phyloP scores from a whole-genome alignment of 805 yeast genomes.

The Kregervanrija pseudodelftensis region DNA sequence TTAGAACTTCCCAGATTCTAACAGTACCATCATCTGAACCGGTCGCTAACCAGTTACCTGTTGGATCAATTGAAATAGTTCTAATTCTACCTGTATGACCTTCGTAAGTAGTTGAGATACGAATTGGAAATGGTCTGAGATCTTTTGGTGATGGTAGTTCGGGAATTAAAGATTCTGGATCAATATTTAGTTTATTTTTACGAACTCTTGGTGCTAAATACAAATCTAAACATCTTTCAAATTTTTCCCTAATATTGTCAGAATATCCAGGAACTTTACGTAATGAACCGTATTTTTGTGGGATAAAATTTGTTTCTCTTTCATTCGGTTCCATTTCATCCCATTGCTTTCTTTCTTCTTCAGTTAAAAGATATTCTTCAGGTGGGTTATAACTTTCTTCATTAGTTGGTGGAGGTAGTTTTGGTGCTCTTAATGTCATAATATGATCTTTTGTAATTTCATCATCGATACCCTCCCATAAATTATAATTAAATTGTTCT shows the following conservation, averaged over 20 bases:
- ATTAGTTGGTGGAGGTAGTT: slow-evolving; percentile 89
- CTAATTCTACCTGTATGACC: slow-evolving; percentile 86
- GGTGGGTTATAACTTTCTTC: slow-evolving; percentile 98
- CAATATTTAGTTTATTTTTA: slow-evolving; percentile 82
- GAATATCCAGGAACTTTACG: slow-evolving; percentile 92
- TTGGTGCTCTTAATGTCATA: slow-evolving; percentile 93
- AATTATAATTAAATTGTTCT: slow-evolving; percentile 48
- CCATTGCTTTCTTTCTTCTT: slow-evolving; percentile 72
- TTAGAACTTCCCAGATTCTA: slow-evolving; percentile 91
- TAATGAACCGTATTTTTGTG: slow-evolving; percentile 73
- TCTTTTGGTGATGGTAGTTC: slow-evolving; percentile 96
- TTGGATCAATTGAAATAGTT: slow-evolving; percentile 75
- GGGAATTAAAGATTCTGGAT: slow-evolving; percentile 93
- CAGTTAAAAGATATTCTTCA: slow-evolving; percentile 78
- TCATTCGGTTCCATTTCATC: slow-evolving; percentile 64
- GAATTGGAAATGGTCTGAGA: slow-evolving; percentile 92
- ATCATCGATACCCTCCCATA: slow-evolving; percentile 69
- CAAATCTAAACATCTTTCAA: slow-evolving; percentile 89
- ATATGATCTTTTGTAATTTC: slow-evolving; percentile 61
- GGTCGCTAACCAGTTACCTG: slow-evolving; percentile 93
- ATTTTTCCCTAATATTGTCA: slow-evolving; percentile 79
- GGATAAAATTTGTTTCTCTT: slow-evolving; percentile 71
- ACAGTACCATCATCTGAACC: slow-evolving; percentile 97
- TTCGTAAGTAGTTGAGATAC: slow-evolving; percentile 71
- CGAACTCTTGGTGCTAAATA: slow-evolving; percentile 96